phyloP scores from a whole-genome alignment of 108 stramenopile species.

The Cyclotella choctawhatcheeana region DNA sequence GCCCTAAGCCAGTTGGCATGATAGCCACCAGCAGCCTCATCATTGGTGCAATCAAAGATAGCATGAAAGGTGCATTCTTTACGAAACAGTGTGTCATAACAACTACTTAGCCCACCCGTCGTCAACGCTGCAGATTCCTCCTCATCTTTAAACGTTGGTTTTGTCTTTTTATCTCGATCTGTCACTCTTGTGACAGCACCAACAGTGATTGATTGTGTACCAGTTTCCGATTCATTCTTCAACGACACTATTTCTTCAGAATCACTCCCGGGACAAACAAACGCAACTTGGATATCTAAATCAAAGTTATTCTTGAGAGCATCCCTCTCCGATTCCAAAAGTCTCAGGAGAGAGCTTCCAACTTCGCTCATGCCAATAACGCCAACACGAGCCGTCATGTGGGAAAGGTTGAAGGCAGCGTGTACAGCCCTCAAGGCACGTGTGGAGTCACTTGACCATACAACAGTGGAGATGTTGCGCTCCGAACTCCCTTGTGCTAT shows the following conservation, averaged over 20 bases:
- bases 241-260: conserved; percentile 37
- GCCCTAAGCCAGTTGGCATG: conserved; percentile 71
- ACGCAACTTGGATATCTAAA: conserved; percentile 73
- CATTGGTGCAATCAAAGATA: conserved; percentile 77
- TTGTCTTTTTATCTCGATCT: not conserved
- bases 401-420: conserved; percentile 81
- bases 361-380: conserved; percentile 71
- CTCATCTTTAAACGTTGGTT: not conserved
- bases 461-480: conserved; percentile 88
- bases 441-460: conserved; percentile 61
- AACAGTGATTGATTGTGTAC: conserved; percentile 62
- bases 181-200: conserved; percentile 24
- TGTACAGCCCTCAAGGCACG: conserved; percentile 88
- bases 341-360: conserved; percentile 63
- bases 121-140: not conserved
- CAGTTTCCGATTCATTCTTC: conserved; percentile 37
- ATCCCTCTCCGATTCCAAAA: conserved; percentile 67
- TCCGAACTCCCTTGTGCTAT: conserved; percentile 85
- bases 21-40: conserved; percentile 51
- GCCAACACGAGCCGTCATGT: conserved; percentile 71
- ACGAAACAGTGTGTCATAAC: conserved; percentile 43
- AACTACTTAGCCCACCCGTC: conserved; percentile 34
- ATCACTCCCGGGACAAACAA: conserved; percentile 46
- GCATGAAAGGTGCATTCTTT: conserved; percentile 62
- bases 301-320: conserved; percentile 61